Evolutionary conservation across 305 asterid species (phyloP).

Genomic region (Salvia sclarea): DNA sequence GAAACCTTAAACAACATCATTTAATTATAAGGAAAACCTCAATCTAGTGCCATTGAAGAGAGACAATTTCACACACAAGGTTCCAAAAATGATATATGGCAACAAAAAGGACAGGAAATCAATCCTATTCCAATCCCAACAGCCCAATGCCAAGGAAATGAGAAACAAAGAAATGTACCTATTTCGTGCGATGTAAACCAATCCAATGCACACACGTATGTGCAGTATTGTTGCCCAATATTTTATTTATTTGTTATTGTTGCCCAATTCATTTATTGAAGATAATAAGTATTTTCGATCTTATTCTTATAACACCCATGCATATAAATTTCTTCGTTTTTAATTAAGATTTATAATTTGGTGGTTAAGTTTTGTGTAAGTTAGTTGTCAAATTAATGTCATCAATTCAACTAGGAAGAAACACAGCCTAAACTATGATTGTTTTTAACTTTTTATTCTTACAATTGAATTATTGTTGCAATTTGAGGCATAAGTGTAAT

Average conservation of each 20-base stretch:
- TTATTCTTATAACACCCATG: too few relatives aligned
- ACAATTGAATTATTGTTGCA: neutral
- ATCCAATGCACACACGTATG: neutral
- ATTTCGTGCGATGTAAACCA: slow-evolving; percentile 27
- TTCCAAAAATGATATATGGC: slow-evolving; percentile 14
- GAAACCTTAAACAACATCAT: slow-evolving; percentile 20
- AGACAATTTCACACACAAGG: too few relatives aligned
- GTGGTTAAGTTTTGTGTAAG: neutral
- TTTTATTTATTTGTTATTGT: too few relatives aligned
- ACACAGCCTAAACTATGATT: neutral
- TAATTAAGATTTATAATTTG: too few relatives aligned
- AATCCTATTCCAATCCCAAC: slow-evolving; percentile 17
- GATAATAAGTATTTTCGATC: too few relatives aligned
- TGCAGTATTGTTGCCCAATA: slow-evolving; percentile 7
- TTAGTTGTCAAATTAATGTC: neutral
- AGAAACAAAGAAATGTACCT: slow-evolving; percentile 30
- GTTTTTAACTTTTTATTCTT: too few relatives aligned
- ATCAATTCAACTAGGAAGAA: neutral
- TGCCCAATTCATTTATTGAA: too few relatives aligned
- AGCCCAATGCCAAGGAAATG: slow-evolving; percentile 26
- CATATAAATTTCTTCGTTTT: too few relatives aligned
- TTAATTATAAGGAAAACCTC: too few relatives aligned
- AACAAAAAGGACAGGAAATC: slow-evolving; percentile 17
- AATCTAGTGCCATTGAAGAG: neutral
- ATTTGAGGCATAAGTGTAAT: neutral